These are phyloP conservation scores for Trichosporon inkin DNA, from an alignment of 1,284 basidiomycete species.

Conservation along the genomic window DNA sequence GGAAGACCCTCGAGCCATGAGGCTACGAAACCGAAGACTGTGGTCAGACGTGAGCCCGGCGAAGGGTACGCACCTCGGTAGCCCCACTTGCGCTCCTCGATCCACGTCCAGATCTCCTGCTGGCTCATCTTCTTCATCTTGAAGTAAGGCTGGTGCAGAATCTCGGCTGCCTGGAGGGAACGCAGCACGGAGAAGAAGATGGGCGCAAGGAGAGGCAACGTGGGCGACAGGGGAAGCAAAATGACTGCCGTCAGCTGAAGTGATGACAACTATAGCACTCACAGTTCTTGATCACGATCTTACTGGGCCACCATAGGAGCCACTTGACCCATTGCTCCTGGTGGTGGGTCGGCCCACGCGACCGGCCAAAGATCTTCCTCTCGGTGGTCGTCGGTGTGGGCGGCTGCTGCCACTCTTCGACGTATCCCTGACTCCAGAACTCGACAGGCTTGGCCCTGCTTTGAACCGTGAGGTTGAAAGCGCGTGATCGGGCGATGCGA, in stretches of 20 bases:
- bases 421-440: constrained; percentile 75
- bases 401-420: constrained; percentile 77
- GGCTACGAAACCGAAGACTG: constrained; percentile 76
- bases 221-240: constrained; percentile 62
- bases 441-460: constrained; percentile 71
- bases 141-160: constrained; percentile 74
- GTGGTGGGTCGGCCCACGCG: constrained; percentile 23
- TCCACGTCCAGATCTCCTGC: constrained; percentile 64
- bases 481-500: constrained; percentile 67
- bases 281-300: constrained; percentile 57
- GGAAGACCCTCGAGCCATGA: constrained; percentile 72
- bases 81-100: constrained; percentile 82
- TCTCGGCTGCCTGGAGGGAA: constrained; percentile 63
- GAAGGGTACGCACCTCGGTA: constrained; percentile 60
- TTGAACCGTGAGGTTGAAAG: constrained; percentile 66
- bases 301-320: constrained; percentile 55
- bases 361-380: constrained; percentile 11
- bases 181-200: constrained; percentile 63
- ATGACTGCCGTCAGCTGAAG: constrained; percentile 54
- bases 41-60: not conserved
- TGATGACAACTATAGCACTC: constrained; percentile 23
- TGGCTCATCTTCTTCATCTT: constrained; percentile 71
- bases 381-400: constrained; percentile 51
- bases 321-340: constrained; percentile 45
- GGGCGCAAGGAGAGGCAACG: constrained; percentile 65